phyloP scores from a whole-genome alignment of 371 early-diverging fungal genomes.

The Actinomortierella ambigua region DNA sequence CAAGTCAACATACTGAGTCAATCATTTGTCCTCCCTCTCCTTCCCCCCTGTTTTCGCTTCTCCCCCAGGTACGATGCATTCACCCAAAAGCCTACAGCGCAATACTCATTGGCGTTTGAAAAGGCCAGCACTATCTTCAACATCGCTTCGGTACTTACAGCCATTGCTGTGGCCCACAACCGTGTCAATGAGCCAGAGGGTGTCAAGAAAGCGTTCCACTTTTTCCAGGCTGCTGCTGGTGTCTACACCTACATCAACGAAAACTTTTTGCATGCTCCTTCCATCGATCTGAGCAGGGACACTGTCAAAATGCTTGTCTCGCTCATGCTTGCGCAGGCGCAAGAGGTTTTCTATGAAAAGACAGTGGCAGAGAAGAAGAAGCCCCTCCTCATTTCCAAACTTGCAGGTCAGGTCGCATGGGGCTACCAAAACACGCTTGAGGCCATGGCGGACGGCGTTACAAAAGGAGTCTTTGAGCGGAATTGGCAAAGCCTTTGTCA shows the following conservation, averaged over 20 bases:
- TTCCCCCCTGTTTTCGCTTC: not conserved
- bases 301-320: constrained; percentile 83
- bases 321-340: constrained; percentile 94
- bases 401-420: constrained; percentile 87
- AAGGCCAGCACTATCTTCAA: constrained; percentile 96
- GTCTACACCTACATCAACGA: constrained; percentile 94
- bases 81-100: constrained; percentile 65
- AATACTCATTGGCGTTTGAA: constrained; percentile 94
- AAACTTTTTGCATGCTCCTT: constrained; percentile 96
- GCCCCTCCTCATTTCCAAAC: constrained; percentile 81
- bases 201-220: constrained; percentile 81
- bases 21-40: not conserved
- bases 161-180: constrained; percentile 74
- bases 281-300: constrained; percentile 87
- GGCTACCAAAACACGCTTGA: constrained; percentile 75
- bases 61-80: constrained; percentile 84
- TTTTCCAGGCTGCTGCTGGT: constrained; percentile 92
- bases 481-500: constrained; percentile 72
- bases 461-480: constrained; percentile 66
- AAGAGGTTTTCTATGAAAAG: constrained; percentile 92
- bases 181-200: constrained; percentile 73
- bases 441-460: constrained; percentile 63
- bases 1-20: not conserved
- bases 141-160: constrained; percentile 80
- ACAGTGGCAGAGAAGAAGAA: constrained; percentile 85